Base-by-base conservation (phyloP, 2,329 filamentous ascomycete species). In the Alternaria ventricosa region DNA sequence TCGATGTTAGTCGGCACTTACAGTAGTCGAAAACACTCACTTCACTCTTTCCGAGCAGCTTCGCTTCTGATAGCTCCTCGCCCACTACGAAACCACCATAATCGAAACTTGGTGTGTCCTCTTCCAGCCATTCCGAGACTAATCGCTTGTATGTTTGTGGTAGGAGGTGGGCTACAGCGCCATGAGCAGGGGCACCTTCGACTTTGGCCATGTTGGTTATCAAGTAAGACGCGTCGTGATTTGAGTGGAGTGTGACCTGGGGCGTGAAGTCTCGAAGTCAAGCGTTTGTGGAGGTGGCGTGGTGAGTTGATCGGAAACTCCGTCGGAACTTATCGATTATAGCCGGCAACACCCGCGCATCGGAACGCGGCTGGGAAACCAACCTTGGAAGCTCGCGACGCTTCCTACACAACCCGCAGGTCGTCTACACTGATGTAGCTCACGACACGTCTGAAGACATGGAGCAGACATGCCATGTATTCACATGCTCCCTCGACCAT, bases 11-110 rank as follows among this genome's bases (percentile, higher is more conserved):
- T 36, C 30, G n/a, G 11, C 9, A 28, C 15, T 5, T 11, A 6
- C 7, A 15, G 13, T 33, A 27, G 15, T 8, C 5, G 18, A 27
- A 6, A 36, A 44, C 25, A 71, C 77, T 61, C 72, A 86, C 85
- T 74, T 84, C 79, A 66, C 84, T 86, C 76, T 89, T 90, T 3
- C 87, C 88, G 22, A 89, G 77, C 20, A 89, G 72, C 28, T 81
- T 81, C 3, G 84, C 84, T 69, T 84, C 83, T 1, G 81, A 82
- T 10, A 82, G 76, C 15, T 82, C 83, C 43, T 92, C 88, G 67
- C 96, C 96, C 23, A 99, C 96, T 7, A 99, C 96, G 80, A 97
- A 99, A 64, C 96, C 96, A 75, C 93, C 96, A 79, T 97, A 97
- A 85, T 99, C 96, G 82, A 97, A 95, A 57, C 93, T 96, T 5